Percentiles rank a stretch among this genome's conserved stretches.
These are phyloP conservation scores for Aspergillus flavus DNA, from an alignment of 2,329 filamentous ascomycete species.

Conservation along the genomic window DNA sequence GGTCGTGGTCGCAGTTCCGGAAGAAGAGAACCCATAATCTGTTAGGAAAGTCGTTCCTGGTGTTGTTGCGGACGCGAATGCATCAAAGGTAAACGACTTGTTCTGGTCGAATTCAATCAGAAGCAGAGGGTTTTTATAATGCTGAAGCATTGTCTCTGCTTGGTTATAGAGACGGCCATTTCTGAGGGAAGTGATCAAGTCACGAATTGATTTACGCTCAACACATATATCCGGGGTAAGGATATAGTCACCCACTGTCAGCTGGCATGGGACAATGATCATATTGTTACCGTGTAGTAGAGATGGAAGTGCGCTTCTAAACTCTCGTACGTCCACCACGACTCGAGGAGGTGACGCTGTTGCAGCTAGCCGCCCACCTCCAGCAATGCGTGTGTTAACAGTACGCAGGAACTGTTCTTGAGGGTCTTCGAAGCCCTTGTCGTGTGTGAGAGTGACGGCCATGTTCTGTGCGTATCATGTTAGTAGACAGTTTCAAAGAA, in stretches of 20 bases:
- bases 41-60: constrained; percentile 43
- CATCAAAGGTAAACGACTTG: constrained; percentile 93
- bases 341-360: constrained; percentile 87
- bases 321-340: constrained; percentile 94
- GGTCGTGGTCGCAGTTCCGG: constrained; percentile 51
- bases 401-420: constrained; percentile 92
- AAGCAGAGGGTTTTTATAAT: constrained; percentile 88
- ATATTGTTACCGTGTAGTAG: constrained; percentile 87
- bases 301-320: constrained; percentile 87
- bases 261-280: constrained; percentile 87
- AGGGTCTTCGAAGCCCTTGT: constrained; percentile 73
- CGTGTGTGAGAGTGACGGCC: constrained; percentile 81
- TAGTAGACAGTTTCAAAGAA: constrained; percentile 12
- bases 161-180: constrained; percentile 92
- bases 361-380: constrained; percentile 80
- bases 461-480: constrained; percentile 59
- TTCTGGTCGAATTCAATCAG: constrained; percentile 98
- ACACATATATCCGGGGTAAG: constrained; percentile 88
- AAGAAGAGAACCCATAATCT: constrained; percentile 56
- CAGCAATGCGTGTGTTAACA: constrained; percentile 94
- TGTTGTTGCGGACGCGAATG: constrained; percentile 50
- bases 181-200: constrained; percentile 87
- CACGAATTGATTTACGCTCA: constrained; percentile 89
- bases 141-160: constrained; percentile 88
- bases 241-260: constrained; percentile 96